Percentiles rank a stretch among this genome's conserved stretches.
Conservation (phyloP, 805 yeast genomes). For the Aciculoconidium aculeatum region DNA sequence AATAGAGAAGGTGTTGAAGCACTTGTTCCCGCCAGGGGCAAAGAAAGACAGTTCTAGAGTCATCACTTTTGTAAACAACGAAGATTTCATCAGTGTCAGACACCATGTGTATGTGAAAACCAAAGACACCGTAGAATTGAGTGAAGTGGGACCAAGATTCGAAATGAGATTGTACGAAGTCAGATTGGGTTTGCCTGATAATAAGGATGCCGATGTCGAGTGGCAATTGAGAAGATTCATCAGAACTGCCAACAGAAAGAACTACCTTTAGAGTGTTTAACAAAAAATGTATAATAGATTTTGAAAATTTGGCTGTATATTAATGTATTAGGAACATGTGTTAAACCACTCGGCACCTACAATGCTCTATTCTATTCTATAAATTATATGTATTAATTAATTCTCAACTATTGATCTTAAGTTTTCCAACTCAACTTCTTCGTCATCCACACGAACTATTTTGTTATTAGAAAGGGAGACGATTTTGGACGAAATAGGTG, state of each 20-base stretch:
- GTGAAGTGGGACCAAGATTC: conserved; percentile 98
- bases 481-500: no score
- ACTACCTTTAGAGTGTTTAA: no score
- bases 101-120: conserved; percentile 93
- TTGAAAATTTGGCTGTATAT: no score
- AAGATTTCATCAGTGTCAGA: conserved; percentile 89
- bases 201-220: conserved; percentile 95
- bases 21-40: conserved; percentile 95
- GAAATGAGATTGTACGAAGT: conserved; percentile 93
- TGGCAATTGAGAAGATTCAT: conserved; percentile 93
- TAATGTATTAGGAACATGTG: no score
- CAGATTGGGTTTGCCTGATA: conserved; percentile 84
- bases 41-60: conserved; percentile 86
- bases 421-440: no score
- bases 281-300: no score
- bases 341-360: no score
- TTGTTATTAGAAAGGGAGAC: no score
- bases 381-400: no score
- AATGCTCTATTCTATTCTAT: no score
- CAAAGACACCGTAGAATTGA: conserved; percentile 80
- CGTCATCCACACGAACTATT: no score
- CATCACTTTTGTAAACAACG: conserved; percentile 85
- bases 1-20: conserved; percentile 74
- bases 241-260: conserved; percentile 93
- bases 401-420: no score